These are phyloP conservation scores for Blastocystis sp. DNA, from an alignment of 352 stramenopile species.

Conservation along the genomic window DNA sequence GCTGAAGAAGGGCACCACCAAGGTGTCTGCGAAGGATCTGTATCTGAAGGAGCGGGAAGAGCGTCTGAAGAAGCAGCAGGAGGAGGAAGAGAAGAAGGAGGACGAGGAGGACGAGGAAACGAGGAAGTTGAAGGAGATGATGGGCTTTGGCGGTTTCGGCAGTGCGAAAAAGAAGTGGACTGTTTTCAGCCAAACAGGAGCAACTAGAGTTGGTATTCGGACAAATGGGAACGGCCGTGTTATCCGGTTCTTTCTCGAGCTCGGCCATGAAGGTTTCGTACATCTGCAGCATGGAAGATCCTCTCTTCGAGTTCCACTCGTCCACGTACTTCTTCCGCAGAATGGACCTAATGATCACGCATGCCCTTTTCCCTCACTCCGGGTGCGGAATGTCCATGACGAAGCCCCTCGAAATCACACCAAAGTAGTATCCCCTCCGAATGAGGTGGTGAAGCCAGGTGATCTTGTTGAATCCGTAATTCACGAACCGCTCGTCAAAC, in stretches of 20 bases:
- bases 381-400: slow-evolving; percentile 58
- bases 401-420: slow-evolving; percentile 24
- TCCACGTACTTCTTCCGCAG: slow-evolving; percentile 18
- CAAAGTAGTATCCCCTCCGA: slow-evolving; percentile 49
- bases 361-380: background rate
- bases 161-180: slow-evolving; percentile 45
- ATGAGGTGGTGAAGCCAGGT: slow-evolving; percentile 40
- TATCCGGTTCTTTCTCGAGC: slow-evolving; percentile 19
- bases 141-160: slow-evolving; percentile 40
- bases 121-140: slow-evolving; percentile 33
- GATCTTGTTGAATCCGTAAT: slow-evolving; percentile 59
- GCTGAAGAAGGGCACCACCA: slow-evolving; percentile 80
- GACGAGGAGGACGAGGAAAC: slow-evolving; percentile 38
- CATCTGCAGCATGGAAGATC: slow-evolving; percentile 35
- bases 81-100: slow-evolving; percentile 77
- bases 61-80: slow-evolving; percentile 75
- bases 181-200: background rate
- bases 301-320: slow-evolving; percentile 29
- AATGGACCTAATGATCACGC: background rate
- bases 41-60: slow-evolving; percentile 62
- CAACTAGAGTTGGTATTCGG: background rate
- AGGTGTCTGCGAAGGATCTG: slow-evolving; percentile 80
- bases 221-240: slow-evolving; percentile 20
- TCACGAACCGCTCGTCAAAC: slow-evolving; percentile 62
- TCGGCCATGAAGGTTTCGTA: background rate